Conservation (phyloP, 2,329 filamentous ascomycete genomes). For the Dothistroma septosporum region DNA sequence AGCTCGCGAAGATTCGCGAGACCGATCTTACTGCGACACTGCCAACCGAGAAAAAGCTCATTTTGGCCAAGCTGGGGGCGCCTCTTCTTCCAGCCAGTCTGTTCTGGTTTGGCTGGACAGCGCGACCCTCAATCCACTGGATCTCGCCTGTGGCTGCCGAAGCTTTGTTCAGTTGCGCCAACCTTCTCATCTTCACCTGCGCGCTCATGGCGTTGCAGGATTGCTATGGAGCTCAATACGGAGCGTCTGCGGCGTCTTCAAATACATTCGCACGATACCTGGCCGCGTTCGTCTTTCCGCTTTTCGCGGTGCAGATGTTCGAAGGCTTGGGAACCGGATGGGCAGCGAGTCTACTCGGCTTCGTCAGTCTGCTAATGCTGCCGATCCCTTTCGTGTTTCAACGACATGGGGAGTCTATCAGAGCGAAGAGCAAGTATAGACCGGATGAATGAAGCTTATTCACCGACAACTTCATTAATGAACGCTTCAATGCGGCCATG, state of each 20-base stretch:
- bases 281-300: conserved; percentile 54
- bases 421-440: conserved; percentile 31
- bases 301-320: conserved; percentile 45
- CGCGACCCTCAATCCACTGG: conserved; percentile 32
- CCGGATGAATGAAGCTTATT: not conserved
- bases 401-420: conserved; percentile 33
- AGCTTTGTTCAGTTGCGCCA: conserved; percentile 29
- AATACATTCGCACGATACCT: conserved; percentile 55
- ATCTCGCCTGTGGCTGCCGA: conserved; percentile 37
- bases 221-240: conserved; percentile 49
- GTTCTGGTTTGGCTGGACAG: conserved; percentile 38
- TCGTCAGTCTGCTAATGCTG: conserved; percentile 36
- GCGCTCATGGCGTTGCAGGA: conserved; percentile 48
- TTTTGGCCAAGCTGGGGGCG: conserved; percentile 14
- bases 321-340: conserved; percentile 36
- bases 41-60: conserved; percentile 10
- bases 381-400: conserved; percentile 38
- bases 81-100: conserved; percentile 19
- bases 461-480: no score
- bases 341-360: conserved; percentile 39
- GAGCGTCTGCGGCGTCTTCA: conserved; percentile 55
- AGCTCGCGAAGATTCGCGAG: not conserved
- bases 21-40: not conserved
- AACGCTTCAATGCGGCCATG: no score
- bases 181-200: conserved; percentile 39